Base-by-base conservation (phyloP, 805 yeast species). In the Teunomyces aglyptinius region DNA sequence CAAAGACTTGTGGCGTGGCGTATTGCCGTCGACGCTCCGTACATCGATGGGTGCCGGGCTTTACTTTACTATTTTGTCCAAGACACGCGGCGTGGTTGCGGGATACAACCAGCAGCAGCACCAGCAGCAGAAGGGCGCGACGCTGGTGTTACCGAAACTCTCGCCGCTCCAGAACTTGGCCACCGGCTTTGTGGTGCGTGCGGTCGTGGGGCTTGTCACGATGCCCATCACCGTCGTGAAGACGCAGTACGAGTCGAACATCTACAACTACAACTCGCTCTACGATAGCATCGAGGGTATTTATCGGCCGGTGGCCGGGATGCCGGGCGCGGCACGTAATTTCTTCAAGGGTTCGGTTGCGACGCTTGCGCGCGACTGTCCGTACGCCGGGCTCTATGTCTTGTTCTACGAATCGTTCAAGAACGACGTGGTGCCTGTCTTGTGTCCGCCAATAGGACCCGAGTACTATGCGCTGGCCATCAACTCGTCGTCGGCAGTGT, bases 181-280 rank as follows among this genome's bases (percentile, higher is more conserved):
- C 5, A 76, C 91, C 0, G 98, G 99, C 3, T 86, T 88, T 36
- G 56, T 83, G 2, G 83, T 95, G 1, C 73, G 99, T 47, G 89
- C 90, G 0, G 47, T 79, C 1, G 96, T 90, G 1, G 99, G 99
- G 1, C 77, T 84, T 51, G 51, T 88, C 6, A 89, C 96, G 5
- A 94, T 94, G 99, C 99, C 99, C 0, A 78, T 94, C 7, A 94
- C 99, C 0, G 82, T 94, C 3, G 66, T 94, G 24, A 94, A 94
- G 61, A 94, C 95, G 4, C 75, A 97, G 31, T 90, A 78, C 58
- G 98, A 94, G 68, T 88, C 96, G 4, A 83, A 85, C 31, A 53
- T 85, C 46, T 92, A 88, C 65, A 66, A 77, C 35, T 89, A 90
- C 65, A 73, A 68, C 26, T 81, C 94, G 5, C 58, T 94, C 52